These are phyloP conservation scores for Stagonosporopsis rhizophila DNA, from an alignment of 2,329 filamentous ascomycete species.

Conservation along the genomic window DNA sequence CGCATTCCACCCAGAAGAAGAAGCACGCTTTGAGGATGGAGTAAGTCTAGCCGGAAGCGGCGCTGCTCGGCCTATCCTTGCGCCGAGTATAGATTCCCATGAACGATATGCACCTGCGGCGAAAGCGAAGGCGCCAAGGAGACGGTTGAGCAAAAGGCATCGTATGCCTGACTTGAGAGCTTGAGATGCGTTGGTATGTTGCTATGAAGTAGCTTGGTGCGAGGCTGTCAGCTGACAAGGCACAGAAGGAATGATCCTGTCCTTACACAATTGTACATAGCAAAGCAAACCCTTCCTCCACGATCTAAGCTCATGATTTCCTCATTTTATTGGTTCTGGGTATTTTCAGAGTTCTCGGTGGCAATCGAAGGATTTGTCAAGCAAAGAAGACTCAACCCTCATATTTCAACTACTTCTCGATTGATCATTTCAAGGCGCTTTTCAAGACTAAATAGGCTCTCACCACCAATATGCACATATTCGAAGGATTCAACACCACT, in stretches of 20 bases:
- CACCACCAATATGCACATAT: not conserved
- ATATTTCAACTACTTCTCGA: not conserved
- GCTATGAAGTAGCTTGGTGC: not conserved
- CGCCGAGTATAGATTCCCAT: slow-evolving; percentile 19
- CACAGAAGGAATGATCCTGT: not conserved
- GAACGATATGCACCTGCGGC: slow-evolving; percentile 11
- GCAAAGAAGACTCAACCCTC: not conserved
- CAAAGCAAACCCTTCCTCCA: not conserved
- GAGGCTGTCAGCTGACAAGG: not conserved
- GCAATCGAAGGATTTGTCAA: not conserved
- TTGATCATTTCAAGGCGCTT: not conserved
- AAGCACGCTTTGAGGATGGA: slow-evolving; percentile 19
- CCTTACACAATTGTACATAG: slow-evolving; percentile 1
- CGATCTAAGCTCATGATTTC: not conserved
- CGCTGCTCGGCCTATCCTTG: slow-evolving; percentile 27
- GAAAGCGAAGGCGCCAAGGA: slow-evolving; percentile 17
- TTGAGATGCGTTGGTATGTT: not conserved
- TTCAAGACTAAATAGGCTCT: not conserved
- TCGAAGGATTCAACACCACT: not conserved
- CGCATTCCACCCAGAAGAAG: slow-evolving; percentile 18
- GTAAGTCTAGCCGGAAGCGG: slow-evolving; percentile 31
- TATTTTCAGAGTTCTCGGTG: not conserved
- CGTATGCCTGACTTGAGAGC: slow-evolving; percentile 22
- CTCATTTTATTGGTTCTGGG: not conserved
- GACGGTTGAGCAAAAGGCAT: slow-evolving; percentile 33